Base-by-base conservation (phyloP, 495 filamentous ascomycete species). In the Penicillium lividum region DNA sequence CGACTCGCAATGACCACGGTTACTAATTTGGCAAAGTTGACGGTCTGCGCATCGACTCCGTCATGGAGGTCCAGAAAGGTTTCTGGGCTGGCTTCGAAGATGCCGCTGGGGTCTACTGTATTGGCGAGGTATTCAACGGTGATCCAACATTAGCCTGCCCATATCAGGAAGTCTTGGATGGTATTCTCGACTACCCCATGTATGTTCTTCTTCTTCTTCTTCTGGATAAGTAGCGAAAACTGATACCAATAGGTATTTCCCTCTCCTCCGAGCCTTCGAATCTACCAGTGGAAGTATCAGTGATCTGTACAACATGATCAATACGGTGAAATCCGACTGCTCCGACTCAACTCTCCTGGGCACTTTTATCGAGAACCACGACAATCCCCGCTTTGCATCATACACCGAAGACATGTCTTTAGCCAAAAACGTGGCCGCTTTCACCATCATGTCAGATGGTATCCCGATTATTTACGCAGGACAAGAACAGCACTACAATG, bases 311-410 rank as follows among this genome's bases (percentile, higher is more conserved):
- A 74, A 82, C 59, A 84, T 82, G 70, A 77, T 86, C 63, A 77
- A 81, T 62, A 73, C 73, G 0, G 73, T 91, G 38, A 82, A 84
- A 40, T 70, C 62, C 7, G 64, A 52, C 43, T 90, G 86, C 66
- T 57, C 68, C 8, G 88, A 91, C 59, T 77, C 81, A 1, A 86
- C 82, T 7, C 74, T 91, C 0, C 78, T 90, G 6, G 89, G 89
- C 33, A 86, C 79, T 4, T 95, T 95, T 71, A 57, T 86, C 13
- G 90, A 93, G 62, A 95, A 95, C 64, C 91, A 95, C 63, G 90
- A 95, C 68, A 80, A 85, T 18, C 73, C 82, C 3, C 82, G 89
- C 4, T 91, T 90, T 68, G 72, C 87, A 5, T 85, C 78, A 71
- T 69, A 76, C 78, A 75, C 75, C n/a, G 53, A 69, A 25, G 76